phyloP scores from a whole-genome alignment of 306 rosid species.

The Cotoneaster glaucophyllus region DNA sequence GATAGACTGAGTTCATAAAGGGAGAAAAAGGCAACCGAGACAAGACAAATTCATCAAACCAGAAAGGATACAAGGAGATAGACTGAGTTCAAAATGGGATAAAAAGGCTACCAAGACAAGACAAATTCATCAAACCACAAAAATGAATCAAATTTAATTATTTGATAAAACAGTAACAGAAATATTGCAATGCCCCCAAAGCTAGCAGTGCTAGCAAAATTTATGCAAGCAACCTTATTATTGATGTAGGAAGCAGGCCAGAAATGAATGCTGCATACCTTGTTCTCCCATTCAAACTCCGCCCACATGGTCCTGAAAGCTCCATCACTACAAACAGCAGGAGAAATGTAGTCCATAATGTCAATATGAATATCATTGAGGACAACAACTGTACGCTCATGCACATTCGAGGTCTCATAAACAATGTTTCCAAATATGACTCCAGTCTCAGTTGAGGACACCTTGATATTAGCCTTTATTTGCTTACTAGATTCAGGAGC shows the following conservation, averaged over 20 bases:
- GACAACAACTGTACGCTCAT: slow-evolving; percentile 61
- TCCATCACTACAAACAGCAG: slow-evolving; percentile 60
- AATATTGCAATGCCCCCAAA: not conserved
- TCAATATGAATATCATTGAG: slow-evolving; percentile 79
- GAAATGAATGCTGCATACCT: slow-evolving; percentile 30
- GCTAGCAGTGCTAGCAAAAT: not conserved
- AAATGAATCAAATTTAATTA: not conserved
- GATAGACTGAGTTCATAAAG: not conserved
- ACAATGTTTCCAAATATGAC: slow-evolving; percentile 76
- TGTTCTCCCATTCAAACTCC: slow-evolving; percentile 85
- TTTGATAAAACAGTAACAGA: not conserved
- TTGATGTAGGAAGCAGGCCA: not conserved
- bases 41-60: not conserved
- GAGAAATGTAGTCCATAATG: slow-evolving; percentile 79
- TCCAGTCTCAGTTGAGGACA: slow-evolving; percentile 74
- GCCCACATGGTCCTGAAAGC: slow-evolving; percentile 84
- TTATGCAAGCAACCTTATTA: not conserved
- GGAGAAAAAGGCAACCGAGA: not conserved
- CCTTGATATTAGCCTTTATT: slow-evolving; percentile 71
- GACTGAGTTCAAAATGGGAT: not conserved
- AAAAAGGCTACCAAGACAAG: not conserved
- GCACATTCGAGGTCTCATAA: slow-evolving; percentile 69
- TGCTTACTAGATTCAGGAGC: slow-evolving; percentile 82
- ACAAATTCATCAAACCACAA: not conserved
- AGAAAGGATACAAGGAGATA: not conserved